These are phyloP conservation scores for Clavariopsis aquatica DNA, from an alignment of 495 filamentous ascomycete genomes.

Conservation along the genomic window DNA sequence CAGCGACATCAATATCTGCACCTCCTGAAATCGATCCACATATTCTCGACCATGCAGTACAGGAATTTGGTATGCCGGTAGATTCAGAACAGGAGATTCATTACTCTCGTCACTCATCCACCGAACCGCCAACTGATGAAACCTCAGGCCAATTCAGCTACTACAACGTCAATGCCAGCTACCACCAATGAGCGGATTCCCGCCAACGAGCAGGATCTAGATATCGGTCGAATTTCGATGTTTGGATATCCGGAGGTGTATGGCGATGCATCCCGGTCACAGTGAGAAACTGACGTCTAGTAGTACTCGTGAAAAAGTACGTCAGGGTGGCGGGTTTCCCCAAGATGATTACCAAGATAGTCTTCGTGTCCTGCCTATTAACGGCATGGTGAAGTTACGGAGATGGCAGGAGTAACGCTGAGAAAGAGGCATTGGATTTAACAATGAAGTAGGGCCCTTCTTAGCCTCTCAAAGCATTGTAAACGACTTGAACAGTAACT, in stretches of 20 bases:
- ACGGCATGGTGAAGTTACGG: not conserved
- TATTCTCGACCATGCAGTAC: conserved; percentile 16
- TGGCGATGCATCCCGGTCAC: not conserved
- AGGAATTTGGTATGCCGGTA: conserved; percentile 28
- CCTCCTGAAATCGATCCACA: conserved; percentile 18
- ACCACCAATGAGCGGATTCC: conserved; percentile 29
- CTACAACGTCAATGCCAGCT: conserved; percentile 14
- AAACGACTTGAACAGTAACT: no score
- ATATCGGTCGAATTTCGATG: conserved; percentile 20
- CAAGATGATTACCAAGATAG: not conserved
- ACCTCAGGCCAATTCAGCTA: conserved; percentile 20
- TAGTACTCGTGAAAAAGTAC: not conserved
- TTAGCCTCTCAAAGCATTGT: no score
- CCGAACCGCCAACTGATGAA: conserved; percentile 28
- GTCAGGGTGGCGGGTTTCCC: not conserved
- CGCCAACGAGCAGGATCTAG: conserved; percentile 27
- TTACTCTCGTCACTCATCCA: conserved; percentile 2
- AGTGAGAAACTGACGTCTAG: not conserved
- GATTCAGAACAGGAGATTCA: conserved; percentile 25
- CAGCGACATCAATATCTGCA: not conserved
- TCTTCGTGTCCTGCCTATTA: not conserved
- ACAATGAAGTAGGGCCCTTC: not conserved
- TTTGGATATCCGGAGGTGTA: not conserved
- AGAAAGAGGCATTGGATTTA: not conserved
- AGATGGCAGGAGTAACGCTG: not conserved